Conservation (phyloP, 441 rosid genomes). For the Erysimum cheiri region DNA sequence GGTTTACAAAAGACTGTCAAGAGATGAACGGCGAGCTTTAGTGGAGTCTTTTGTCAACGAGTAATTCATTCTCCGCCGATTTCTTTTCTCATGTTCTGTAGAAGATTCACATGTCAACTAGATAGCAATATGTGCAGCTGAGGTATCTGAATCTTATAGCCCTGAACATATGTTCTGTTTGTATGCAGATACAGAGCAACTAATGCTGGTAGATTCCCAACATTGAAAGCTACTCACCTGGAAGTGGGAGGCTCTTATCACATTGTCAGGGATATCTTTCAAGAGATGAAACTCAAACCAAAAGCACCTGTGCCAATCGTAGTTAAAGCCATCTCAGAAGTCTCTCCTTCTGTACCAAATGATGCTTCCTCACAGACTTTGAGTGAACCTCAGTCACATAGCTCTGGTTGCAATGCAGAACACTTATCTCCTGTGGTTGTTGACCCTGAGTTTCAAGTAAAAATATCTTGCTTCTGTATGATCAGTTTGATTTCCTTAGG, state of each 20-base stretch:
- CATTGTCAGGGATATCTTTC: slow-evolving; percentile 26
- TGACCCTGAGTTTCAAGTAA: slow-evolving; percentile 19
- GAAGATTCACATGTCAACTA: background rate
- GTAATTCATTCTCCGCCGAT: slow-evolving; percentile 29
- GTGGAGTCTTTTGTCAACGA: slow-evolving; percentile 55
- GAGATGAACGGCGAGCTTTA: slow-evolving; percentile 56
- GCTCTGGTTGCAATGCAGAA: background rate
- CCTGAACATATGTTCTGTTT: background rate
- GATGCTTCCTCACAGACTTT: slow-evolving; percentile 26
- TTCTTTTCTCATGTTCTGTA: background rate
- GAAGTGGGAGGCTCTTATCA: slow-evolving; percentile 37
- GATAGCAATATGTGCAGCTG: background rate
- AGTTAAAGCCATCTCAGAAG: slow-evolving; percentile 24
- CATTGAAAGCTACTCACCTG: background rate
- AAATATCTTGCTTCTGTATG: slow-evolving; percentile 7
- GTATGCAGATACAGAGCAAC: slow-evolving; percentile 40
- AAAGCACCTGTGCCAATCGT: slow-evolving; percentile 13
- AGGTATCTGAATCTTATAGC: background rate
- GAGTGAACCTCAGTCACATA: slow-evolving; percentile 1
- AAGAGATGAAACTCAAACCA: slow-evolving; percentile 36
- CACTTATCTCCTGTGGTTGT: slow-evolving; percentile 5
- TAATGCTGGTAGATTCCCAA: slow-evolving; percentile 43
- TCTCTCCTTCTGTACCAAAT: slow-evolving; percentile 2
- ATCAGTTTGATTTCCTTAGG: background rate
- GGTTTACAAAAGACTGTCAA: slow-evolving; percentile 46